Evolutionary conservation across 176 grass and related monocot genomes (phyloP), one percentile per base, ranked within the genome.

Genomic region (Cenchrus fungigraminus): DNA sequence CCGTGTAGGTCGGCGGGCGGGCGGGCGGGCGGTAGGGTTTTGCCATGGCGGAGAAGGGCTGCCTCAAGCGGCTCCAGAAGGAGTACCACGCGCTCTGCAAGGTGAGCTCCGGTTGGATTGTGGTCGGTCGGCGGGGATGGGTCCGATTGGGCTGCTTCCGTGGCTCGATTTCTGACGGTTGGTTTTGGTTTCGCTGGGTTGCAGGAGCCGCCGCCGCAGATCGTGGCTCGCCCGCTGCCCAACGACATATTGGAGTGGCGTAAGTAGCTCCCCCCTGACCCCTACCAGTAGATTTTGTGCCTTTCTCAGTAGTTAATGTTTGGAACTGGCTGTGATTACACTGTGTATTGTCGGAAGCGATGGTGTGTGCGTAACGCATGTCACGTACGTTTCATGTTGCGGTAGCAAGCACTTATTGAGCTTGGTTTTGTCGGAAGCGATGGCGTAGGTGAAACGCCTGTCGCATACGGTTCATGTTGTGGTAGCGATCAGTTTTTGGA

Each of bases 161-260:
- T 37, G 77, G 44, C 12, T 59, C 69, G 77, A 76, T 85, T 47
- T 65, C 52, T 69, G 65, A 55, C 40, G 77, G 56, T 64, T 81
- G 8, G 37, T 28, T 71, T 58, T 66, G 14, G 32, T 52, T 64
- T 76, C 12, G 31, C 14, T 6, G 20, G 20, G 8, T 83, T 86
- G 51, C 82, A 99, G 97, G 97, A 99, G 89, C 93, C 97, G 61
- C 94, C 92, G 37, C 92, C 94, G 44, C 97, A 99, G 88, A 99
- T 99, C 86, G 92, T 97, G 20, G 97, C 97, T 79, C 94, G 94
- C 61, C 97, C 97, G 42, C 90, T 95, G 49, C 90, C 90, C 74
- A 99, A 85, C 89, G 97, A 99, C 83, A 99, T 99, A 76, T 56
- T 99, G 57, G 97, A 99, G 86, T 99, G 97, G 97, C 97, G 97